Percentiles rank a stretch among this genome's conserved stretches.
These are phyloP conservation scores for Mycosphaerelloides madeirae DNA, from an alignment of 2,329 filamentous ascomycete genomes.

Conservation along the genomic window DNA sequence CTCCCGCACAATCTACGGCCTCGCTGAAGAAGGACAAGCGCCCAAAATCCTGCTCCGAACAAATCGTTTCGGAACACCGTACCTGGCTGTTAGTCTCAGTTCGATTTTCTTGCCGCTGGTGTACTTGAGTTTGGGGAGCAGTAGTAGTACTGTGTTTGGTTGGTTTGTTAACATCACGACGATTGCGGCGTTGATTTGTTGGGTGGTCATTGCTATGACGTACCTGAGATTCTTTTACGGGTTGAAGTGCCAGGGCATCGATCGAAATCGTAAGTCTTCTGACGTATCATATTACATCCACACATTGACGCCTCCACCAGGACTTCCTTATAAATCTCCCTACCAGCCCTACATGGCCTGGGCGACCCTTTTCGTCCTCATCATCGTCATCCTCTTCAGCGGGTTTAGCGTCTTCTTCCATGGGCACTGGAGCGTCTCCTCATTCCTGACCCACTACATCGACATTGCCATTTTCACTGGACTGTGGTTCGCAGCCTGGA, in stretches of 20 bases:
- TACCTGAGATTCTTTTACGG: conserved; percentile 15
- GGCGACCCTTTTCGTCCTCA: conserved; percentile 52
- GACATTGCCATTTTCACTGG: conserved; percentile 16
- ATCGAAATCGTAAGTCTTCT: conserved; percentile 7
- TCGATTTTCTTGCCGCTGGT: conserved; percentile 15
- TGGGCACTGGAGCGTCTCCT: conserved; percentile 32
- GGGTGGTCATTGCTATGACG: conserved; percentile 16
- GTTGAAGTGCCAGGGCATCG: conserved; percentile 9
- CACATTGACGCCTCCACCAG: conserved; percentile 1
- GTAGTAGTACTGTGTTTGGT: conserved; percentile 13
- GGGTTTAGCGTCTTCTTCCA: conserved; percentile 54
- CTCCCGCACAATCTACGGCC: conserved; percentile 47
- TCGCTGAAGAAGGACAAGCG: conserved; percentile 48
- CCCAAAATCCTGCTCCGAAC: conserved; percentile 45
- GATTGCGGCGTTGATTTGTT: conserved; percentile 14
- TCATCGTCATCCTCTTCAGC: conserved; percentile 62
- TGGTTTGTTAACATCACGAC: conserved; percentile 20
- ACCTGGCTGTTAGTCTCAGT: conserved; percentile 10
- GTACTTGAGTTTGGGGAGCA: conserved; percentile 14
- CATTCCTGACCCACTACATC: conserved; percentile 17
- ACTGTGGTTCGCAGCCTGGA: conserved; percentile 6
- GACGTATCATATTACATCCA: not conserved
- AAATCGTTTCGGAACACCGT: conserved; percentile 14
- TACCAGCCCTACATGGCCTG: conserved; percentile 53
- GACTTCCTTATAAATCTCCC: conserved; percentile 38